Conservation (phyloP, 768 basidiomycete genomes). For the Brasilioporus rufonigricans region DNA sequence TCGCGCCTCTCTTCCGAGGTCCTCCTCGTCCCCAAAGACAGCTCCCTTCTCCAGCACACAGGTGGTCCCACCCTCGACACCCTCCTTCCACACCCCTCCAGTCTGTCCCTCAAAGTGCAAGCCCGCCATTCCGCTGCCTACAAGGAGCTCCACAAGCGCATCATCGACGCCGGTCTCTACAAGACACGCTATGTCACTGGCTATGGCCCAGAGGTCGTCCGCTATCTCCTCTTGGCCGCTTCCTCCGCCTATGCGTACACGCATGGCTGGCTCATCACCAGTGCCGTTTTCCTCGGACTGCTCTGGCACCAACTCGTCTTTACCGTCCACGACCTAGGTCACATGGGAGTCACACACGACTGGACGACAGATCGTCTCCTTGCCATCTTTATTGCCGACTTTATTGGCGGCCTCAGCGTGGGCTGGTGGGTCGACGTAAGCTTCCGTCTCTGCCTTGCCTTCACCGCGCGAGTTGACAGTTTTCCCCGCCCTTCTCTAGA, state of each 20-base stretch:
- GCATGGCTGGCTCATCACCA: constrained; percentile 63
- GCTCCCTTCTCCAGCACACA: constrained; percentile 19
- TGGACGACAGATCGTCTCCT: constrained; percentile 80
- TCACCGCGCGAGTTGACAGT: constrained; percentile 6
- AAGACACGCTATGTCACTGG: constrained; percentile 78
- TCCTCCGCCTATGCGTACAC: constrained; percentile 61
- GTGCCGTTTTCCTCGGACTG: constrained; percentile 80
- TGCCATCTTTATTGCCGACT: constrained; percentile 78
- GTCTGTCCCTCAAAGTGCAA: constrained; percentile 56
- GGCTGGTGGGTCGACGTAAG: constrained; percentile 98
- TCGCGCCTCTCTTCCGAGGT: constrained; percentile 49
- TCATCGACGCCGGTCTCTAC: constrained; percentile 82
- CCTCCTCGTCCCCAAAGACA: constrained; percentile 55
- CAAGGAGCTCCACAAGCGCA: constrained; percentile 69
- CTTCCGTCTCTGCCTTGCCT: constrained; percentile 30
- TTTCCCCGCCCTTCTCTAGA: constrained; percentile 40
- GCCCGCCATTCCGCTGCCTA: constrained; percentile 74
- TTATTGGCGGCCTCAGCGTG: constrained; percentile 88
- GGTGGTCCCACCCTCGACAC: constrained; percentile 42
- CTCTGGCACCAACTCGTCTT: constrained; percentile 97
- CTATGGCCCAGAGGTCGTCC: constrained; percentile 84
- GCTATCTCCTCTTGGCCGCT: constrained; percentile 66
- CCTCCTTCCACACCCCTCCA: constrained; percentile 52
- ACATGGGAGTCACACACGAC: constrained; percentile 88
- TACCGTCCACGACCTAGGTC: constrained; percentile 90